These are phyloP conservation scores for Yamadazyma oceani DNA, from an alignment of 1,139 yeast species.

Conservation along the genomic window DNA sequence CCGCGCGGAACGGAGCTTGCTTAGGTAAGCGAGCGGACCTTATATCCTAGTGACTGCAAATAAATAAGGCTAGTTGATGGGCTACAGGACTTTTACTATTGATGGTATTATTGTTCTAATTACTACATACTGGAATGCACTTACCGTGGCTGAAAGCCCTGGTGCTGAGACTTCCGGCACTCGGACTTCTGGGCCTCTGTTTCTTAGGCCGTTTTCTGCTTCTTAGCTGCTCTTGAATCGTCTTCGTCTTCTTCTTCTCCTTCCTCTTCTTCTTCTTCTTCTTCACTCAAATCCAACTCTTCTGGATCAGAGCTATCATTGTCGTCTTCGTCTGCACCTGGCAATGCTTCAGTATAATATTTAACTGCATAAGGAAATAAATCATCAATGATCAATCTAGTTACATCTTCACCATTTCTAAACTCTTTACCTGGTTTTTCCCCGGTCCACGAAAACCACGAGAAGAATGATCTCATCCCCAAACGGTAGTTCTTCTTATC, in stretches of 20 bases:
- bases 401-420: slow-evolving; percentile 69
- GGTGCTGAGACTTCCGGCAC: too few species aligned
- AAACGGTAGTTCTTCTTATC: slow-evolving; percentile 61
- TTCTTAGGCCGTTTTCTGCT: slow-evolving; percentile 2
- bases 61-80: too few species aligned
- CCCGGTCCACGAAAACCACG: slow-evolving; percentile 80
- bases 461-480: slow-evolving; percentile 74
- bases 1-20: too few species aligned
- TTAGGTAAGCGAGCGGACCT: too few species aligned
- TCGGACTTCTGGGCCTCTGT: too few species aligned
- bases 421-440: slow-evolving; percentile 70
- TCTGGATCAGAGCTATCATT: slow-evolving; percentile 55
- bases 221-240: slow-evolving; percentile 2
- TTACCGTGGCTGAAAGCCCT: too few species aligned
- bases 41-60: too few species aligned
- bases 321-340: slow-evolving; percentile 54
- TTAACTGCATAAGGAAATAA: slow-evolving; percentile 71
- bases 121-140: too few species aligned
- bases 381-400: slow-evolving; percentile 63
- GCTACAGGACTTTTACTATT: too few species aligned
- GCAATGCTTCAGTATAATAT: slow-evolving; percentile 68
- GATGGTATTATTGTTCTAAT: too few species aligned
- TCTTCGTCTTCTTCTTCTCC: slow-evolving; percentile 5
- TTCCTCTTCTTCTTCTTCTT: slow-evolving; percentile 22
- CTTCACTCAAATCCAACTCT: slow-evolving; percentile 54